Evolutionary conservation across 2,329 filamentous ascomycete genomes (phyloP).

Genomic region (Falciphora oryzae): DNA sequence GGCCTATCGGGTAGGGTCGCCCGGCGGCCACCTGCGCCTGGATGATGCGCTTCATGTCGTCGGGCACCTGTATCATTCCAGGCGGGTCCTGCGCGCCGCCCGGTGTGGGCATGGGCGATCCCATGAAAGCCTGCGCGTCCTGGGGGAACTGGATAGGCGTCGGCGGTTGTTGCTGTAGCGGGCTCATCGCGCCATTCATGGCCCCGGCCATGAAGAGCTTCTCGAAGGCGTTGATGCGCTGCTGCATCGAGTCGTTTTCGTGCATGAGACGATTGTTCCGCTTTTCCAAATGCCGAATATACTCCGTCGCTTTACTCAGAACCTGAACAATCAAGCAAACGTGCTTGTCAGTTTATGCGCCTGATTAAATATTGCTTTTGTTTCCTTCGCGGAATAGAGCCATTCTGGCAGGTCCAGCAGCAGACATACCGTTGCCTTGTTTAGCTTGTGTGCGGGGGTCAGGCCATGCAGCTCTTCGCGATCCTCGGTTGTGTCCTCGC

Average conservation of each 20-base stretch:
- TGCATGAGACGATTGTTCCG: conserved; percentile 76
- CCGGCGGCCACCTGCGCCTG: conserved; percentile 50
- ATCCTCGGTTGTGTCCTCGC: conserved; percentile 65
- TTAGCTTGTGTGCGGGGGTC: conserved; percentile 85
- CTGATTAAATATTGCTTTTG: background rate
- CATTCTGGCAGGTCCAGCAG: background rate
- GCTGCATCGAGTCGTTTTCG: conserved; percentile 75
- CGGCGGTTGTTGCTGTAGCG: conserved; percentile 41
- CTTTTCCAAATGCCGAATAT: conserved; percentile 90
- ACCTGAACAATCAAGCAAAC: conserved; percentile 38
- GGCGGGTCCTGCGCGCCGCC: conserved; percentile 35
- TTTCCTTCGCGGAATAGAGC: conserved; percentile 9
- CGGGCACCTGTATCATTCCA: conserved; percentile 61
- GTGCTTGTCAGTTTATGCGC: background rate
- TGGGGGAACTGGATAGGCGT: conserved; percentile 47
- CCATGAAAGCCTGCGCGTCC: conserved; percentile 35
- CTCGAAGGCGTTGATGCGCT: conserved; percentile 66
- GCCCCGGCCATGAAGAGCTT: conserved; percentile 77
- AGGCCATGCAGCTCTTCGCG: conserved; percentile 76
- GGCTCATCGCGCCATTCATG: conserved; percentile 54
- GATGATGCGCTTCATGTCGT: conserved; percentile 58
- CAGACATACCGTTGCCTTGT: conserved; percentile 76
- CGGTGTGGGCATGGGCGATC: conserved; percentile 37
- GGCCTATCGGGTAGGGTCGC: conserved; percentile 44
- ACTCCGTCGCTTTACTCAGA: conserved; percentile 91